phyloP scores from a whole-genome alignment of 768 basidiomycete species.

The Pholiota conissans region DNA sequence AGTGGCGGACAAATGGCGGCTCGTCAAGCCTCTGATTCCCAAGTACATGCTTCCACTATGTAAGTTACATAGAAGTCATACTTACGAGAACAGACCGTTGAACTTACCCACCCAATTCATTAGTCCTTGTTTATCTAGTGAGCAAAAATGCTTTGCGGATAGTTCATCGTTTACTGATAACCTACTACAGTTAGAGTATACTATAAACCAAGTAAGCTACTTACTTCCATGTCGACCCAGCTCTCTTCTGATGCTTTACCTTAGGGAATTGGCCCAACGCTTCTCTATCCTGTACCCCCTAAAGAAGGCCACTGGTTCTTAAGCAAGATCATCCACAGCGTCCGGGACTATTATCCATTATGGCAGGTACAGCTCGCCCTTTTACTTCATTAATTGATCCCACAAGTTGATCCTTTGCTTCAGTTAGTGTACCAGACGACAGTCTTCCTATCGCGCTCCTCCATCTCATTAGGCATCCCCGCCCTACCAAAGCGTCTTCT shows the following conservation, averaged over 20 bases:
- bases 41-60: conserved; percentile 94
- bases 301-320: conserved; percentile 59
- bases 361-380: conserved; percentile 70
- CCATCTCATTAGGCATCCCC: conserved; percentile 82
- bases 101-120: not conserved
- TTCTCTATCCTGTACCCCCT: conserved; percentile 84
- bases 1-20: conserved; percentile 71
- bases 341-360: conserved; percentile 92
- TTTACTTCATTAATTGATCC: too few relatives aligned
- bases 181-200: conserved; percentile 76
- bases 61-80: conserved; percentile 41
- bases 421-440: conserved; percentile 87
- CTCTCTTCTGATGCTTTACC: not conserved
- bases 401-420: not conserved
- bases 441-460: conserved; percentile 92
- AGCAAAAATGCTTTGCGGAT: conserved; percentile 16
- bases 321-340: conserved; percentile 75
- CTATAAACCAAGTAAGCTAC: conserved; percentile 73
- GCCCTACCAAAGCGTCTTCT: conserved; percentile 71
- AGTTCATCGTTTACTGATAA: not conserved
- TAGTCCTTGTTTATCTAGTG: conserved; percentile 48
- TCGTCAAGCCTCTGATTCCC: conserved; percentile 76
- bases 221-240: not conserved
- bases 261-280: conserved; percentile 86
- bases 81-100: not conserved